Evolutionary conservation across 129 eudicot genomes (phyloP).

Genomic region (Oenanthe sinensis): DNA sequence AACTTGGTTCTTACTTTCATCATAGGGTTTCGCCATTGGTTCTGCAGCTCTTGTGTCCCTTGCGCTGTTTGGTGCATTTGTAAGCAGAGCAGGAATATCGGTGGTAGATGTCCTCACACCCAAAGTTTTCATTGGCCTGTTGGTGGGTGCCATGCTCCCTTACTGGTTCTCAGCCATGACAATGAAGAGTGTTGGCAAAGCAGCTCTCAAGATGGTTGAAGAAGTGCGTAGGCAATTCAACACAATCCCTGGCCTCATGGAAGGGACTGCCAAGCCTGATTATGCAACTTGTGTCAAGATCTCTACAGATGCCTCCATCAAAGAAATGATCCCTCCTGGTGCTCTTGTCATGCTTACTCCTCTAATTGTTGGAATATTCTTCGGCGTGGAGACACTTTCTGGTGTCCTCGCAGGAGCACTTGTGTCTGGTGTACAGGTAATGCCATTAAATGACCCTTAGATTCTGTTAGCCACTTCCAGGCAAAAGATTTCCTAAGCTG

Average conservation of each 20-base stretch:
- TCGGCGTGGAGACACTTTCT: conserved; percentile 41
- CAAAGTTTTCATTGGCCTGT: conserved; percentile 30
- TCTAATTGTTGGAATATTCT: conserved; percentile 37
- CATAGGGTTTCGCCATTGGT: conserved; percentile 34
- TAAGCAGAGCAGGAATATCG: conserved; percentile 28
- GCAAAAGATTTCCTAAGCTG: not conserved
- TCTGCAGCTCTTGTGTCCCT: conserved; percentile 39
- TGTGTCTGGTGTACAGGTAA: conserved; percentile 48
- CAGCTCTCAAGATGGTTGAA: conserved; percentile 48
- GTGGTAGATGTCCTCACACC: conserved; percentile 33
- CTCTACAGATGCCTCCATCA: conserved; percentile 42
- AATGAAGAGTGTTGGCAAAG: conserved; percentile 45
- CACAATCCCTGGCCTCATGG: conserved; percentile 47
- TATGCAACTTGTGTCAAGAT: conserved; percentile 46
- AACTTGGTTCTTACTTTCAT: not conserved
- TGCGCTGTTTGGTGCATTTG: conserved; percentile 38
- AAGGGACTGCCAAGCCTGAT: conserved; percentile 42
- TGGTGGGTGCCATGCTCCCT: conserved; percentile 40
- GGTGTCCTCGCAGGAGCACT: conserved; percentile 47
- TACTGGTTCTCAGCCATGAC: conserved; percentile 47
- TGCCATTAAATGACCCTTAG: not conserved
- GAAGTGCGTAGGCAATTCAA: conserved; percentile 47
- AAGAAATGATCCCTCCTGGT: conserved; percentile 42
- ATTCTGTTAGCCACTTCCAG: not conserved
- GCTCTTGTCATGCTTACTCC: conserved; percentile 53